Conservation (phyloP, 225 moss, liverwort and hornwort species). For the Straminergon stramineum region DNA sequence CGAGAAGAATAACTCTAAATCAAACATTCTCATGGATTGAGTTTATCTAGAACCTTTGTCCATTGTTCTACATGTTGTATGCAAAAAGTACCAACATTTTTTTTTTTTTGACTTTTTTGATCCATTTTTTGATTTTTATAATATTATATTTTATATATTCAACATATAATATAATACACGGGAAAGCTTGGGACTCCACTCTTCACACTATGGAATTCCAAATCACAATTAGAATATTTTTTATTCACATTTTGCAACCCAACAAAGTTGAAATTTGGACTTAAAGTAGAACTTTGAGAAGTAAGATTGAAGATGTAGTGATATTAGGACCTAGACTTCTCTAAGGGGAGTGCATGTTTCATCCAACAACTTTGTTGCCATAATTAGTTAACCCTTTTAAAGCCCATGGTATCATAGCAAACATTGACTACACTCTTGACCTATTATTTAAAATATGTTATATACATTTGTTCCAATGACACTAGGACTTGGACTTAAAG, state of each 20-base stretch:
- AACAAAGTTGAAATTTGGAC: background rate
- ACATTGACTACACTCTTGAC: too few species aligned
- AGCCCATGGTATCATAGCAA: background rate
- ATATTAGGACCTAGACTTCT: background rate
- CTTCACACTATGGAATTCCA: background rate
- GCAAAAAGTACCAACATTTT: background rate
- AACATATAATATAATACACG: background rate
- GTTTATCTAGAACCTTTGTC: background rate
- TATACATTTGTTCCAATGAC: too few species aligned
- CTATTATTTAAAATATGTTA: too few species aligned
- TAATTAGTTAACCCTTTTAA: background rate
- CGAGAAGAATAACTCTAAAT: background rate
- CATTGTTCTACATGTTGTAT: background rate
- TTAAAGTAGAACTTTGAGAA: background rate
- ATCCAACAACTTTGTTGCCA: background rate
- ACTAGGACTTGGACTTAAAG: too few species aligned
- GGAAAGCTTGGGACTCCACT: rapidly evolving
- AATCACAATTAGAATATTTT: background rate
- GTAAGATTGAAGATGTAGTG: background rate
- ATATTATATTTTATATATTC: background rate
- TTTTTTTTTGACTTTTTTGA: background rate
- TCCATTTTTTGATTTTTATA: too few species aligned
- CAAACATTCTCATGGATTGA: background rate
- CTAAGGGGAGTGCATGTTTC: too few species aligned
- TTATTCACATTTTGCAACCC: background rate